Evolutionary conservation across 495 filamentous ascomycete species (phyloP).

Genomic region (Amorphotheca resinae): DNA sequence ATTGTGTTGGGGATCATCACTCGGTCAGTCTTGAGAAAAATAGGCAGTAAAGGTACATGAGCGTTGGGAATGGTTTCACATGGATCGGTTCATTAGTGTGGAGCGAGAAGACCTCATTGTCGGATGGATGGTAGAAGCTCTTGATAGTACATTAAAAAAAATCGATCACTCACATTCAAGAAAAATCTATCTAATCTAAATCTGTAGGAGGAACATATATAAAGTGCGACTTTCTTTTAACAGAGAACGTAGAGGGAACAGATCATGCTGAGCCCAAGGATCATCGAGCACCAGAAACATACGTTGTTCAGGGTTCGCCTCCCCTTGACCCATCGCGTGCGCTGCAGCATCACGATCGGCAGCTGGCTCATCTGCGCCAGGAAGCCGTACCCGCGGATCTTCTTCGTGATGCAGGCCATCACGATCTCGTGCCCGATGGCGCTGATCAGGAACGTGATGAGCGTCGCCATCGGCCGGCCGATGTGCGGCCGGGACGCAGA

Average conservation of each 20-base stretch:
- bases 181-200: no score
- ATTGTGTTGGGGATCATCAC: no score
- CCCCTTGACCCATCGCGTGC: constrained; percentile 60
- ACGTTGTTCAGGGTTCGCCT: constrained; percentile 77
- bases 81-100: no score
- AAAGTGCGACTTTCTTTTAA: neutral
- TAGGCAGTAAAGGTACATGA: no score
- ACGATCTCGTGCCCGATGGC: constrained; percentile 88
- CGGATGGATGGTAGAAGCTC: no score
- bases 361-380: constrained; percentile 91
- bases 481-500: constrained; percentile 61
- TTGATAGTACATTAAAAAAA: no score
- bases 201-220: no score
- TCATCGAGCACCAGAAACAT: constrained; percentile 93
- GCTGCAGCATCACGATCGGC: constrained; percentile 84
- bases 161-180: no score
- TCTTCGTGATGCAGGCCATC: constrained; percentile 97
- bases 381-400: constrained; percentile 88
- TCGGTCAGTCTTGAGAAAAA: no score
- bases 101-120: no score
- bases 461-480: constrained; percentile 65
- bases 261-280: constrained; percentile 65
- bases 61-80: no score
- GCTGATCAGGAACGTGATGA: constrained; percentile 86
- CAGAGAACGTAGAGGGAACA: constrained; percentile 7